phyloP scores from a whole-genome alignment of 2,329 filamentous ascomycete species.

The Aspergillus vadensis region DNA sequence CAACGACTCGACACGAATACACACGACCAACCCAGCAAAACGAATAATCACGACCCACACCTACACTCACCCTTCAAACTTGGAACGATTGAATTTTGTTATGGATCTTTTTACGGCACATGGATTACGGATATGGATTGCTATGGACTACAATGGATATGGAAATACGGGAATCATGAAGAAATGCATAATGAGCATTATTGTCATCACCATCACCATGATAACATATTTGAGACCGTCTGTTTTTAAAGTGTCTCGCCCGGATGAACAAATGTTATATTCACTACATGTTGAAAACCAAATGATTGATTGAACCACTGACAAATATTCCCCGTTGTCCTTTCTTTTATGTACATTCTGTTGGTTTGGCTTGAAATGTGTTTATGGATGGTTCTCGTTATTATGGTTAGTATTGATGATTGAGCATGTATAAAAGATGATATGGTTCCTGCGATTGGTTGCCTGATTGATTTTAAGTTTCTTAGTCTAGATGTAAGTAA shows the following conservation, averaged over 20 bases:
- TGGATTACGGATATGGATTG: neutral
- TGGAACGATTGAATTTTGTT: neutral
- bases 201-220: too few species aligned
- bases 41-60: conserved; percentile 13
- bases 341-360: conserved; percentile 12
- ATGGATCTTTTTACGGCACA: neutral
- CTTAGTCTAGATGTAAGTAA: too few species aligned
- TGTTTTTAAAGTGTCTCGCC: neutral
- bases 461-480: too few species aligned
- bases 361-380: neutral
- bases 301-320: neutral
- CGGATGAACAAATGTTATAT: neutral
- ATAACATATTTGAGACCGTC: neutral
- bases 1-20: conserved; percentile 15
- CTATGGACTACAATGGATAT: neutral
- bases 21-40: conserved; percentile 21
- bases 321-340: too few species aligned
- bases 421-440: conserved; percentile 19
- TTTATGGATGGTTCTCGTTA: neutral
- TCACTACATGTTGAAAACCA: neutral
- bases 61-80: too few species aligned
- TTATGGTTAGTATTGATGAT: too few species aligned
- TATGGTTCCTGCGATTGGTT: neutral
- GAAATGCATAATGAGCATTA: conserved; percentile 11
- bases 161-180: conserved; percentile 8